Base-by-base conservation (phyloP, 2,329 filamentous ascomycete species). In the Dothideomycetes sp. region DNA sequence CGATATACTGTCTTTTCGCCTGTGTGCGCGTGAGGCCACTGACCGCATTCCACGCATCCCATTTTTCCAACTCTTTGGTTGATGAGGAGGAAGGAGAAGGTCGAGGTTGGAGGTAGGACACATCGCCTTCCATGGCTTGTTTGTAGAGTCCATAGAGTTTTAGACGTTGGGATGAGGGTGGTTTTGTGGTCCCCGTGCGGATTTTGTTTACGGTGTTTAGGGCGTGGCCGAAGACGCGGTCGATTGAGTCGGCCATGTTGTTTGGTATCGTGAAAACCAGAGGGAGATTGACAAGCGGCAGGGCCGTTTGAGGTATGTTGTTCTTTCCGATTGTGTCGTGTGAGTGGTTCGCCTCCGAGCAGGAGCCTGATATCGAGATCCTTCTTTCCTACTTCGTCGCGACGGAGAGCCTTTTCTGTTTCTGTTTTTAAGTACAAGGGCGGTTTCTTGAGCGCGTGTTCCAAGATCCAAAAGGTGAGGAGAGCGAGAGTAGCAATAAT, bases 191-290 rank as follows among this genome's bases (percentile, higher is more conserved):
- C 48, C 91, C 89, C 13, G 88, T 94, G 58, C 91, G 89, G 53
- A 98, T 93, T 65, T 93, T 93, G 65, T 95, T 95, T 55, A 98
- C 89, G 17, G 91, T 96, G 67, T 94, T 95, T 64, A 98, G 82
- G 50, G 91, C 91, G 76, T 98, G 89, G 62, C 93, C 89, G 64
- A 98, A 98, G 59, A 98, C 91, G 65, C 91, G 83, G 69, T 98
- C 91, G 19, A 39, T 33, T 24, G 15, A 28, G 43, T 44, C 33
- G 42, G 40, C 30, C 18, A 15, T n/a, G n/a, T n/a, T n/a, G n/a
- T n/a, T 27, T 27, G 25, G 23, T 33, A 8, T 36, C 37, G 20
- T 27, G 29, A 18, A 22, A 35, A 15, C 27, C 15, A n/a, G 33
- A 19, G 31, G n/a, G 33, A 20, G 13, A 4, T n/a, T 19, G 33